Evolutionary conservation across 1,284 basidiomycete species (phyloP).

Genomic region (Cutaneotrichosporon mucoides): DNA sequence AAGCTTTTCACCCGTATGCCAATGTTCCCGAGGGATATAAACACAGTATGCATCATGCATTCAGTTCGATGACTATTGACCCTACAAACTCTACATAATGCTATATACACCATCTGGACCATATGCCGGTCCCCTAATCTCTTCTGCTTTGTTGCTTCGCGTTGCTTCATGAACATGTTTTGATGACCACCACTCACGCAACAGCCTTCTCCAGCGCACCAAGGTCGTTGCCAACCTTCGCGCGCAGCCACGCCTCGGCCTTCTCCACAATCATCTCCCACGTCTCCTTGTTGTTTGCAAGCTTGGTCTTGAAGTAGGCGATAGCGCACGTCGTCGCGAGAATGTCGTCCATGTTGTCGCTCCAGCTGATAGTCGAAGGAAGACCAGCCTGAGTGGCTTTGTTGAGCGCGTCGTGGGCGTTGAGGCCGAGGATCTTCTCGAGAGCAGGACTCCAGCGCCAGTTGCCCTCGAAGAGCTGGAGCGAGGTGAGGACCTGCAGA

Average conservation of each 20-base stretch:
- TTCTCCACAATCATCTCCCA: slow-evolving; percentile 22
- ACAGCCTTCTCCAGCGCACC: neutral
- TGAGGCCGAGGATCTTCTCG: neutral
- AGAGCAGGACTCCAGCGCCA: slow-evolving; percentile 13
- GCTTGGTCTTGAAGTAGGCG: slow-evolving; percentile 10
- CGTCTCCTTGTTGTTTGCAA: slow-evolving; percentile 6
- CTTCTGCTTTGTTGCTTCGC: too few relatives aligned
- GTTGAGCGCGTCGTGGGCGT: neutral
- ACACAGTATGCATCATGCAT: too few relatives aligned
- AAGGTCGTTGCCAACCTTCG: neutral
- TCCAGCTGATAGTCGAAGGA: too few relatives aligned
- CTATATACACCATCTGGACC: too few relatives aligned
- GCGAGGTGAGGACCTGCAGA: neutral
- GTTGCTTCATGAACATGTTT: too few relatives aligned
- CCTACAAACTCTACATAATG: too few relatives aligned
- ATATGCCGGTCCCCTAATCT: too few relatives aligned
- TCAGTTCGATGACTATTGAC: too few relatives aligned
- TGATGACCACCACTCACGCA: neutral
- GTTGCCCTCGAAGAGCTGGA: slow-evolving; percentile 16
- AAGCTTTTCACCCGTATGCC: too few relatives aligned
- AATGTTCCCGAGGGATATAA: too few relatives aligned
- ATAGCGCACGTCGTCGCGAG: slow-evolving; percentile 13
- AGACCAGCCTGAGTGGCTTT: neutral
- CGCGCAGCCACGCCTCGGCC: slow-evolving; percentile 13
- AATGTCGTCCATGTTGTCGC: neutral